Evolutionary conservation across 768 basidiomycete species (phyloP).

Genomic region (Polyporus arcularius): DNA sequence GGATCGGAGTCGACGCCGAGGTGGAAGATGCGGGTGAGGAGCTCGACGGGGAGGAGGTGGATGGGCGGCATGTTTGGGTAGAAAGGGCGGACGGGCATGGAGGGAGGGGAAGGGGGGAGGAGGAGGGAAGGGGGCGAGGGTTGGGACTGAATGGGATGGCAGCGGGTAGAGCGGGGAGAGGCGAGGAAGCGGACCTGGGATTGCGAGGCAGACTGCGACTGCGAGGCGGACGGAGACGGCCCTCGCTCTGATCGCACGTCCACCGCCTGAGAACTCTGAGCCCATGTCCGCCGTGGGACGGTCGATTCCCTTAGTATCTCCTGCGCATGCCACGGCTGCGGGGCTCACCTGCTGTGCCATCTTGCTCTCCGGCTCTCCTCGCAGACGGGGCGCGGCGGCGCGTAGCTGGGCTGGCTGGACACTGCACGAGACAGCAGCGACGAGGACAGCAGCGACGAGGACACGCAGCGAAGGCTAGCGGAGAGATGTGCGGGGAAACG

Average conservation of each 20-base stretch:
- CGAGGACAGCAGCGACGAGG: neutral
- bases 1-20: slow-evolving; percentile 48
- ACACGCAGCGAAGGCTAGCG: neutral
- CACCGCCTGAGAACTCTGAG: neutral
- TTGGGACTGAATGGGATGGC: neutral
- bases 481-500: too few relatives aligned
- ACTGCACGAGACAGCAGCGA: too few relatives aligned
- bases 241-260: neutral
- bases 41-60: slow-evolving; percentile 34
- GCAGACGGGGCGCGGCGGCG: neutral
- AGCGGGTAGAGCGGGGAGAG: neutral
- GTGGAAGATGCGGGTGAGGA: slow-evolving; percentile 44
- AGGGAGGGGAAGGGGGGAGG: neutral
- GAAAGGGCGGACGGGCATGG: slow-evolving; percentile 10
- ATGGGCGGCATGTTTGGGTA: slow-evolving; percentile 24
- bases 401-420: too few relatives aligned
- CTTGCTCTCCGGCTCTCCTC: neutral
- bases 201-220: neutral
- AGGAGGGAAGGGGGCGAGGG: neutral
- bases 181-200: neutral
- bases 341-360: neutral
- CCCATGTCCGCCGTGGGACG: neutral
- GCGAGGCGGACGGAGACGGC: neutral
- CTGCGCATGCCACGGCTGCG: neutral
- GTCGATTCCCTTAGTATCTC: neutral